Percentiles rank a stretch among this genome's conserved stretches.
Evolutionary conservation across 805 yeast genomes (phyloP).

Genomic region (Zygosaccharomyces siamensis): DNA sequence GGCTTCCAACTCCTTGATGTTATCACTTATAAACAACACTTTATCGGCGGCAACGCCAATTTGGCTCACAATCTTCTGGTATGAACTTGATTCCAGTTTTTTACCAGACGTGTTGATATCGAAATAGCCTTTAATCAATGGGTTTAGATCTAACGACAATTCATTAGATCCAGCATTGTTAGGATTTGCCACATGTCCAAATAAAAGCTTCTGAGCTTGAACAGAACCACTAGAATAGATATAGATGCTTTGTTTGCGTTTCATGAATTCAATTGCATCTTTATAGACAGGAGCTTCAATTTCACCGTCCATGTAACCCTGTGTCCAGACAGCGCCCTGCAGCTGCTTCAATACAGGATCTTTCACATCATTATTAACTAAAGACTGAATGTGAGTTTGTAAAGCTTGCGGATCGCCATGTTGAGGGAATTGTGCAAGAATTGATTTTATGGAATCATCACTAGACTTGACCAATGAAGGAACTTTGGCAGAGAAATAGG

Average conservation of each 20-base stretch:
- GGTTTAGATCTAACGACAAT: constrained; percentile 47
- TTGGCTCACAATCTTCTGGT: constrained; percentile 46
- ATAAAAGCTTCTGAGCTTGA: constrained; percentile 76
- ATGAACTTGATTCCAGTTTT: constrained; percentile 56
- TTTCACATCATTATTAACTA: constrained; percentile 67
- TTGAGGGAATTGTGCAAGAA: constrained; percentile 28
- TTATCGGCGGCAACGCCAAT: constrained; percentile 35
- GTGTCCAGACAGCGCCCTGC: constrained; percentile 80
- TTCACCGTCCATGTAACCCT: constrained; percentile 73
- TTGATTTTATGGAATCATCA: constrained; percentile 22
- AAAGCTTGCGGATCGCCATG: constrained; percentile 30
- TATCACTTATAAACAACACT: constrained; percentile 74
- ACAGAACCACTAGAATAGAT: constrained; percentile 90
- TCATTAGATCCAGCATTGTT: constrained; percentile 16
- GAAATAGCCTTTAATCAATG: constrained; percentile 58
- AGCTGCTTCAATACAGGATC: constrained; percentile 70
- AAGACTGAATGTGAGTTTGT: constrained; percentile 44
- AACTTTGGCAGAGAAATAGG: constrained; percentile 57
- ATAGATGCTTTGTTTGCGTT: constrained; percentile 44
- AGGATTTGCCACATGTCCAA: constrained; percentile 52
- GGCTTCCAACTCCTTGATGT: constrained; percentile 69
- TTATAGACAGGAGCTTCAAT: constrained; percentile 69
- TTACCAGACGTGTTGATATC: constrained; percentile 83
- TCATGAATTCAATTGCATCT: constrained; percentile 63
- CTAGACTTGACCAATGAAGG: constrained; percentile 37